Evolutionary conservation across 495 filamentous ascomycete species (phyloP), one percentile per base, ranked within the genome.

Genomic region (Xylaria longipes): DNA sequence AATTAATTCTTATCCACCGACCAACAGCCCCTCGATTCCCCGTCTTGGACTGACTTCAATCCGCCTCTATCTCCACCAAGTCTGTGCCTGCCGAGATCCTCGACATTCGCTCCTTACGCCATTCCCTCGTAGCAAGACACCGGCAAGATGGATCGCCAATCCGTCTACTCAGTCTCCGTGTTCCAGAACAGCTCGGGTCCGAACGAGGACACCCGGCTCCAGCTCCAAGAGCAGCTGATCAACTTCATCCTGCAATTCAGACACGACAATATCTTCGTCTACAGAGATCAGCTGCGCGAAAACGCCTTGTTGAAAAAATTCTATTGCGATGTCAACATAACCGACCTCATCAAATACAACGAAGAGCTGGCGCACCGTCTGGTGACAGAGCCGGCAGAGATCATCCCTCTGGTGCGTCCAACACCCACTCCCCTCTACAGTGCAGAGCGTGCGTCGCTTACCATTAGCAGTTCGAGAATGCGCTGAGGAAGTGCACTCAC

Each of bases 251-350:
- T 97, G 43, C 93, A 97, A 75, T 99, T 98, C 79, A 91, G 96
- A 75, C 88, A 98, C 63, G 96, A 98, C 81, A 97, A 97, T 85
- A 89, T 91, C 74, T 99, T 97, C 82, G 92, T 98, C 75, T 99
- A 99, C 86, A 89, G 97, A 84, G 97, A 99, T 77, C 96, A 97
- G 84, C 87, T 99, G 69, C 90, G 94, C 72, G 95, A 98, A 77
- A 98, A 99, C 84, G 95, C 94, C 39, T 87, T 99, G 0, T 89
- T 97, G 15, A 97, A 97, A 79, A 93, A 95, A 76, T 98, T 95
- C 82, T 97, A 91, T 83, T 98, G 96, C 83, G 96, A 99, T 81
- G 91, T 99, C 73, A 95, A 99, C 80, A 93, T 99, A 74, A 93
- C 93, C 45, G 97, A 99, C 80, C 84, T 99, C 48, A 97, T 97